Evolutionary conservation across 257 asterid genomes (phyloP), one percentile per base, ranked within the genome.

Genomic region (Hygrophila difformis): DNA sequence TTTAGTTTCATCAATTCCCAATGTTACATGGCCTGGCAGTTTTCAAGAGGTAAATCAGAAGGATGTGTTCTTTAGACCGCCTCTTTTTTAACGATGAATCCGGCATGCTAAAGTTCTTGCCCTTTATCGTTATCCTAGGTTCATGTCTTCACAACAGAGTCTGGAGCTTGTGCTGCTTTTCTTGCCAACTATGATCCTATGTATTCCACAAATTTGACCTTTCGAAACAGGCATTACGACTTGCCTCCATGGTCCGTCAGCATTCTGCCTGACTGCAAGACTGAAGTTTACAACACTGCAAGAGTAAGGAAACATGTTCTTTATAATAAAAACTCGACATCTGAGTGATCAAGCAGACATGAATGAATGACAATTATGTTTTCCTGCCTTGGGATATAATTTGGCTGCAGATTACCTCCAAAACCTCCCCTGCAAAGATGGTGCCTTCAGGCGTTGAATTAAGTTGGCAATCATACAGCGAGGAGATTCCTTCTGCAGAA

Each of bases 181-280:
- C 91, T 89, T 48, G 59, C 97, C 50, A 89, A 89, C 61, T 84
- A 49, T n/a, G 93, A 89, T 69, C 57, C 93, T 3, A 48, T 70
- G 17, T 65, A 35, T 40, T 67, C 87, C 0, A 69, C 81, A 2
- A 77, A 64, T 57, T 46, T 84, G 61, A 82, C 74, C 31, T 84
- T 84, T 64, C 73, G 57, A 39, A 77, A 77, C 39, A 29, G 11
- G 57, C 89, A 68, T 43, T 81, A 88, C 11, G 71, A 81, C 51
- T 35, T 89, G 67, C 96, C 96, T 48, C 84, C 97, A 33, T 89
- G 97, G 97, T 89, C 97, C 21, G 70, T 89, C 65, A 84, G 93
- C 76, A 82, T 89, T 60, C 87, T 89, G 37, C 97, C 96, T 0
- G 96, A 82, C 70, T 89, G 97, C 85, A 81, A 79, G 59, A 82